phyloP scores from a whole-genome alignment of 306 rosid genomes.

The Prunus armeniaca region DNA sequence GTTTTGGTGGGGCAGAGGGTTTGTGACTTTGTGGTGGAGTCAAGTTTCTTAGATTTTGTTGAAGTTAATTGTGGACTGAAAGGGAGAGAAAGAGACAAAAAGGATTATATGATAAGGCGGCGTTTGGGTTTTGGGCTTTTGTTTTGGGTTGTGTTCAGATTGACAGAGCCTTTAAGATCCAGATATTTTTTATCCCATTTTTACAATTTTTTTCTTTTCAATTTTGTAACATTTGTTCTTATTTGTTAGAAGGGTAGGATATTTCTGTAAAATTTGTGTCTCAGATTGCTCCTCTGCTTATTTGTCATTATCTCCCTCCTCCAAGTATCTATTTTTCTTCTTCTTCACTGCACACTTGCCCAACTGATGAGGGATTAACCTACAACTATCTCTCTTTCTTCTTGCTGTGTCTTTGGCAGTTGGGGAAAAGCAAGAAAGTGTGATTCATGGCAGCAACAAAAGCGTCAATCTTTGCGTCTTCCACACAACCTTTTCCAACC shows the following conservation, averaged over 20 bases:
- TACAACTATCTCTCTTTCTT: not conserved
- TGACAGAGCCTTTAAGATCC: constrained; percentile 26
- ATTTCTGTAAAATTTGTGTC: constrained; percentile 23
- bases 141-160: constrained; percentile 18
- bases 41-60: constrained; percentile 12
- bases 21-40: constrained; percentile 21
- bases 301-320: not conserved
- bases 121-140: constrained; percentile 16
- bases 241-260: not conserved
- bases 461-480: constrained; percentile 52
- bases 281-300: constrained; percentile 16
- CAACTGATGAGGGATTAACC: not conserved
- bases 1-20: constrained; percentile 11
- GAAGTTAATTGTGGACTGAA: not conserved
- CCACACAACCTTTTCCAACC: constrained; percentile 48
- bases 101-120: constrained; percentile 37
- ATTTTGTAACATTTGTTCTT: not conserved
- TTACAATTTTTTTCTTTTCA: not conserved
- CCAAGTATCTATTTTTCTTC: not conserved
- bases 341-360: not conserved
- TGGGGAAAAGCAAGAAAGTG: constrained; percentile 21
- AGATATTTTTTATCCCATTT: constrained; percentile 32
- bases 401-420: not conserved
- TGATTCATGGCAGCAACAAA: constrained; percentile 59
- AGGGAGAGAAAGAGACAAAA: constrained; percentile 12